These are phyloP conservation scores for Apiospora pterosperma DNA, from an alignment of 2,329 filamentous ascomycete genomes.

Conservation along the genomic window DNA sequence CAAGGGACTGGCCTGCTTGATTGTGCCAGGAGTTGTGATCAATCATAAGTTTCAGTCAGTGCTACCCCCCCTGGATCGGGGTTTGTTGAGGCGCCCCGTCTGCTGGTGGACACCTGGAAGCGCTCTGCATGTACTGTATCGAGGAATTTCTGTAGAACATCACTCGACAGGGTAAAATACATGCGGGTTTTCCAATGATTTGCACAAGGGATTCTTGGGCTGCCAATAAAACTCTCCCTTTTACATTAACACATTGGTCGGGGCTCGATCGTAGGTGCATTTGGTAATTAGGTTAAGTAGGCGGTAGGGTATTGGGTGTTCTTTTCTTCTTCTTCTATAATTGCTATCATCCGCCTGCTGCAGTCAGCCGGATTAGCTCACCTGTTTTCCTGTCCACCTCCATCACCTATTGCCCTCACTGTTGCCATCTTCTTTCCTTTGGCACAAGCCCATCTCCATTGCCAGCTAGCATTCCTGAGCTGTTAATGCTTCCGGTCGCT, in stretches of 20 bases:
- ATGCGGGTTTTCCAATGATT: background rate
- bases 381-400: background rate
- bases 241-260: background rate
- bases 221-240: background rate
- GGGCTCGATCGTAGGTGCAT: background rate
- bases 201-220: background rate
- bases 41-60: conserved; percentile 3
- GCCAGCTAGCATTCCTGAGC: background rate
- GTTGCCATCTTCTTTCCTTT: background rate
- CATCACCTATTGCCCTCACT: background rate
- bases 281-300: background rate
- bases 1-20: background rate
- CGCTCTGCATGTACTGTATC: background rate
- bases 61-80: background rate
- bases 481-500: background rate
- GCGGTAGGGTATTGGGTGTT: background rate
- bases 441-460: background rate
- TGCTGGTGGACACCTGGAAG: background rate
- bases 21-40: background rate
- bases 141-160: background rate
- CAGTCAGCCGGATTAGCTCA: background rate
- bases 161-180: background rate
- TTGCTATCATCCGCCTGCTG: background rate
- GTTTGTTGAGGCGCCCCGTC: background rate
- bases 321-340: background rate